phyloP scores from a whole-genome alignment of 2,329 filamentous ascomycete genomes.

The Phyllosticta ampelicida region DNA sequence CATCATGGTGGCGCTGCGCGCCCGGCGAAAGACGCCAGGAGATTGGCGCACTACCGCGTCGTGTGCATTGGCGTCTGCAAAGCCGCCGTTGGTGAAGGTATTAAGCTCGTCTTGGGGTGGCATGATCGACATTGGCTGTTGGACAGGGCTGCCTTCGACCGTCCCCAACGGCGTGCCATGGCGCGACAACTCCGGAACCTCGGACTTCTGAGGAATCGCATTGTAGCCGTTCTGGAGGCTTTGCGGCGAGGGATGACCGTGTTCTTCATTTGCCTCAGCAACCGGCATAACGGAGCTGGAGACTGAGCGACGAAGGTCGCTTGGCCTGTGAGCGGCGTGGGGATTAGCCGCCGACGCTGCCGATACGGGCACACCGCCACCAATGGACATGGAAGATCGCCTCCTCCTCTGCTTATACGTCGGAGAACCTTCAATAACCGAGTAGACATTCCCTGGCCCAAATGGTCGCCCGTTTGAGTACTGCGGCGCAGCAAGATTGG shows the following conservation, averaged over 20 bases:
- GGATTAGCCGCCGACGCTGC: conserved; percentile 37
- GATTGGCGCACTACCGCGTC: conserved; percentile 49
- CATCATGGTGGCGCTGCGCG: conserved; percentile 90
- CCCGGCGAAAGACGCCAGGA: conserved; percentile 72
- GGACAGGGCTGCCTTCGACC: conserved; percentile 68
- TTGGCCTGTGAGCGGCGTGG: conserved; percentile 64
- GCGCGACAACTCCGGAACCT: conserved; percentile 66
- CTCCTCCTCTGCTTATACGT: conserved; percentile 97
- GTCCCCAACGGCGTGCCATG: conserved; percentile 84
- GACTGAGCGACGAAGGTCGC: conserved; percentile 82
- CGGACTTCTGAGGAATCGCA: conserved; percentile 63
- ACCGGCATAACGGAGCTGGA: conserved; percentile 78
- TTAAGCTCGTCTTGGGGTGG: conserved; percentile 61
- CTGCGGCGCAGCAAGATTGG: conserved; percentile 69
- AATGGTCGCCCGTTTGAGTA: conserved; percentile 61
- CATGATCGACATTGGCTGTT: conserved; percentile 53
- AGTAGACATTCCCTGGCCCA: conserved; percentile 76
- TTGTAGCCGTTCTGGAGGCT: conserved; percentile 55
- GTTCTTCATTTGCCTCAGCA: conserved; percentile 62
- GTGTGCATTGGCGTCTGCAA: conserved; percentile 43
- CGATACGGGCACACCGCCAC: conserved; percentile 60
- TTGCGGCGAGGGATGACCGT: conserved; percentile 66
- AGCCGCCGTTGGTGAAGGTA: conserved; percentile 41
- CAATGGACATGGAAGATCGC: conserved; percentile 81
- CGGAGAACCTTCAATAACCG: conserved; percentile 92